These are phyloP conservation scores for Xylaria polymorpha DNA, from an alignment of 2,329 filamentous ascomycete genomes.

Conservation along the genomic window DNA sequence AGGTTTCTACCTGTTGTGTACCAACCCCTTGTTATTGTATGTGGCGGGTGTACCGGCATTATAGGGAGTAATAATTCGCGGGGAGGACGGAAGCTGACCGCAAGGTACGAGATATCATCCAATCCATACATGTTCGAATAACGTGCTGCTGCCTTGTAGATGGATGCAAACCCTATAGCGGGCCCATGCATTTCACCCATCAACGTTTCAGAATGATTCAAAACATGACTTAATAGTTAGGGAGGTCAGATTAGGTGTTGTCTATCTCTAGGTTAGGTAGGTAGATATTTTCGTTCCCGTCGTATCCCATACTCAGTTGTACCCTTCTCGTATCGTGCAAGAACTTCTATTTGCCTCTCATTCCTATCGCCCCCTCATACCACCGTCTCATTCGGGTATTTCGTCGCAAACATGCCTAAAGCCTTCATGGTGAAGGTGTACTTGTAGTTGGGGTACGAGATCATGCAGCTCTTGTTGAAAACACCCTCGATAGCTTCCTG, in stretches of 20 bases:
- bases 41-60: too few species aligned
- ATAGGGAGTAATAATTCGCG: neutral
- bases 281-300: neutral
- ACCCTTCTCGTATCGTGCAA: neutral
- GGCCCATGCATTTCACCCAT: neutral
- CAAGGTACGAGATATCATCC: neutral
- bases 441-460: constrained; percentile 99
- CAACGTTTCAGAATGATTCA: neutral
- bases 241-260: neutral
- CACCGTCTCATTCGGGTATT: constrained; percentile 74
- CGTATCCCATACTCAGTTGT: neutral
- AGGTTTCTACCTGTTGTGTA: too few species aligned
- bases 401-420: constrained; percentile 84
- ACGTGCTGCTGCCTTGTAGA: neutral
- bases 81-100: neutral
- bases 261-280: neutral
- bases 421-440: constrained; percentile 96
- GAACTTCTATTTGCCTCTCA: neutral
- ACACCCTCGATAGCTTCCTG: constrained; percentile 98
- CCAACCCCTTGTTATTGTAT: too few species aligned
- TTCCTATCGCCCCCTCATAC: constrained; percentile 37
- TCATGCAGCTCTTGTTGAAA: constrained; percentile 99
- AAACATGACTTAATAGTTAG: neutral
- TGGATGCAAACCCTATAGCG: neutral
- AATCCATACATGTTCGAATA: neutral